Evolutionary conservation across 805 yeast genomes (phyloP), one percentile per base, ranked within the genome.

Genomic region (Kluyveromyces lactis): DNA sequence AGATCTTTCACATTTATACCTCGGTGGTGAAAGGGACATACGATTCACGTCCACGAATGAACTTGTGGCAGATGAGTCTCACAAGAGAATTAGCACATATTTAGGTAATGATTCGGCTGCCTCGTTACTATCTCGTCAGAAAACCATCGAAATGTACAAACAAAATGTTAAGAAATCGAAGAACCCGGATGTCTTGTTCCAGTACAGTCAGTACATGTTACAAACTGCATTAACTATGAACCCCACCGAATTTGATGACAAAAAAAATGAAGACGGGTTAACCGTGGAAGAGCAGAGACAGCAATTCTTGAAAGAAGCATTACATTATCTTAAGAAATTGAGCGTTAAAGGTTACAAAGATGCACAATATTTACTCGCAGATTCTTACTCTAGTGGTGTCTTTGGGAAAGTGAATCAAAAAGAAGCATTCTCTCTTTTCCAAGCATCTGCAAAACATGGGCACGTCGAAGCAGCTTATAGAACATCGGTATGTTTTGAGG

Each of bases 301-400:
- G 30, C 75, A 76, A 29, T 74, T 85, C 40, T 64, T 87, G 29
- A 81, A 82, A 50, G 97, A 92, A 56, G 90, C 96, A 0, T 67
- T 73, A 16, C 67, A 68, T 41, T 81, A 83, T 48, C 68, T 89
- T 47, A 79, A 76, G 49, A 76, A 75, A 49, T 69, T 89, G 32
- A 68, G 87, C 15, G 87, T 83, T 42, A 79, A 81, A 46, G 95
- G 95, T 5, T 81, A 79, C 50, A 71, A 81, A 1, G 95, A 90
- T 39, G 95, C 97, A 0, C 97, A 92, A 59, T 92, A 90, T 55
- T 68, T 89, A 19, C 64, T 92, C 23, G 98, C 79, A n/a, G 97
- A 90, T 60, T 87, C 90, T 0, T 80, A 80, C 58, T 73, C 89
- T 10, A 79, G 90, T 2, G 95, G 95, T 3, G 86, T 85, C 0